phyloP scores from a whole-genome alignment of 495 filamentous ascomycete genomes.

The Cladorrhinum samala region DNA sequence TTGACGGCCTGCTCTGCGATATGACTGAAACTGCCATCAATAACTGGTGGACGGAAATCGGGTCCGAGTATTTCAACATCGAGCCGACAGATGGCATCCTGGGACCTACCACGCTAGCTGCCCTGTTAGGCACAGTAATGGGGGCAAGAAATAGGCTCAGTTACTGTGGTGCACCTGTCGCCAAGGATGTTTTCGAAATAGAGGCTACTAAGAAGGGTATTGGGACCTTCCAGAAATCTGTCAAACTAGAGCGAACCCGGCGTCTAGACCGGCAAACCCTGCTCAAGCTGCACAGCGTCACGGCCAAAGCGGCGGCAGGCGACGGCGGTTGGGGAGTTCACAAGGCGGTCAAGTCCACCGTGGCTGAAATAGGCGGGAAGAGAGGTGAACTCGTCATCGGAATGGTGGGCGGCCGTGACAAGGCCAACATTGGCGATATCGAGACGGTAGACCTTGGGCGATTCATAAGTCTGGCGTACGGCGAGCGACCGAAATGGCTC shows the following conservation, averaged over 20 bases:
- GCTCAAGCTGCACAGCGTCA: conserved; percentile 68
- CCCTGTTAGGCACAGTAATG: conserved; percentile 77
- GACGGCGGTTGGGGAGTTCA: conserved; percentile 67
- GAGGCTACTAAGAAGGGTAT: conserved; percentile 75
- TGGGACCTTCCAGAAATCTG: conserved; percentile 78
- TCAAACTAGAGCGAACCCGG: conserved; percentile 71
- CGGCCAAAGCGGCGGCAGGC: conserved; percentile 79
- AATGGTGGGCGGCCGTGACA: conserved; percentile 83
- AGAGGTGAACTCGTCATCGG: conserved; percentile 89
- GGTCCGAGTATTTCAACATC: conserved; percentile 79
- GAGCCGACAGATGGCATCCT: conserved; percentile 90
- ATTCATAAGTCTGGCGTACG: conserved; percentile 68
- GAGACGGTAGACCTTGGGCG: conserved; percentile 86
- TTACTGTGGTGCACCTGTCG: conserved; percentile 69
- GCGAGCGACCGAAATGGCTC: conserved; percentile 82
- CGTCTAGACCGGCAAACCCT: conserved; percentile 79
- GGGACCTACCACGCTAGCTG: conserved; percentile 87
- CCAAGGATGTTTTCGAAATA: conserved; percentile 90
- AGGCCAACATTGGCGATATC: conserved; percentile 82
- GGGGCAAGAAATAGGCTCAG: conserved; percentile 85
- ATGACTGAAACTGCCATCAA: conserved; percentile 82
- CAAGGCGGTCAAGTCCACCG: conserved; percentile 88
- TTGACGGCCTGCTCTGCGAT: conserved; percentile 89
- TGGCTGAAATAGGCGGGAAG: conserved; percentile 92
- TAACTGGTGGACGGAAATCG: conserved; percentile 96